Base-by-base conservation (phyloP, 2,329 filamentous ascomycete genomes). In the Botrytis fabae region DNA sequence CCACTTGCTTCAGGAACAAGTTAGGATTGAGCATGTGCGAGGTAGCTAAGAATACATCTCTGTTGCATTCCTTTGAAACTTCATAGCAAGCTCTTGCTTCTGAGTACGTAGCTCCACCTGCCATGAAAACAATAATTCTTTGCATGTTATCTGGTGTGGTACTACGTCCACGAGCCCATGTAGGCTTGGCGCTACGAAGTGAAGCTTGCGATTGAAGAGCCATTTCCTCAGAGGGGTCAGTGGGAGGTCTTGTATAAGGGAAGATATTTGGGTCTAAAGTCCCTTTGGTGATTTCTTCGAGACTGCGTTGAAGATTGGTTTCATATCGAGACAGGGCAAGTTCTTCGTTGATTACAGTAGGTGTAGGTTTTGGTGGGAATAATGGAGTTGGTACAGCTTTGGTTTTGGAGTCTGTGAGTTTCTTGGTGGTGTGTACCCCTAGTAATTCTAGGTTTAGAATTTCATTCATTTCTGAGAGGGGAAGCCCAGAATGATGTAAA, bases 21-120 rank as follows among this genome's bases (percentile, higher is more conserved):
- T 89, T 85, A 0, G 96, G 95, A 0, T 91, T 96, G 64, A 97
- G 85, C 95, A 99, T 98, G 81, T 99, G 96, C 38, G 92, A 95
- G 0, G 93, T 96, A 28, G 92, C 89, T 8, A 99, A 88, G 81
- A 97, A 93, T n/a, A 98, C 85, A 78, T 99, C 96, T 76, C 92
- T 90, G 70, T 89, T 90, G 64, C 90, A 90, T 68, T 90, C 85
- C 70, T 90, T 87, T 3, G 93, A 92, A 40, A 95, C 85, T 79
- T 98, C 94, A 81, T 98, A 98, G 83, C 96, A 99, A 20, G 91
- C 88, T 42, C 96, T 90, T 46, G 93, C 88, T 83, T 99, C 96
- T 8, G 93, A 94, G 81, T 95, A 97, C 0, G 96, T 98, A 32
- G 96, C 96, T 62, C 96, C 96, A 65, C 96, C 96, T 1, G 95